These are phyloP conservation scores for Bremia lactucae DNA, from an alignment of 352 stramenopile species.

Conservation along the genomic window DNA sequence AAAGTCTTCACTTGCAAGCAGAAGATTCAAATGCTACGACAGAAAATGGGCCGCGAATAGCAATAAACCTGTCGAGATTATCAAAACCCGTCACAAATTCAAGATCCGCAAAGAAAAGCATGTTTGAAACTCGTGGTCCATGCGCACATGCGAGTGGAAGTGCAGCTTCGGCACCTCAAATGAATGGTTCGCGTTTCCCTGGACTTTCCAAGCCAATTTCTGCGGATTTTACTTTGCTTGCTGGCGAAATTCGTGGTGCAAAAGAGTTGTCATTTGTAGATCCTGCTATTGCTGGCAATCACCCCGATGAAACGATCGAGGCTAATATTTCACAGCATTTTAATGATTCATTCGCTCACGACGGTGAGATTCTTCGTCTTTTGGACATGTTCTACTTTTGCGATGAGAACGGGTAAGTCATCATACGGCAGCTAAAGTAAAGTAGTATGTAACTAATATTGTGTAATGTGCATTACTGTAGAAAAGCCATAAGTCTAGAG, in stretches of 20 bases:
- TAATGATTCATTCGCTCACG: conserved; percentile 54
- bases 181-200: conserved; percentile 7
- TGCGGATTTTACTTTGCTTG: conserved; percentile 39
- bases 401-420: conserved; percentile 62
- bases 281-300: conserved; percentile 10
- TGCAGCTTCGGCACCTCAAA: conserved; percentile 1
- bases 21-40: conserved; percentile 21
- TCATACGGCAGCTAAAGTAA: not conserved
- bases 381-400: conserved; percentile 84
- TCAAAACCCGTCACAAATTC: conserved; percentile 2
- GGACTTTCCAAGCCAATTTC: conserved; percentile 54
- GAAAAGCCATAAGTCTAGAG: conserved; percentile 66
- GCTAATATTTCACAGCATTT: conserved; percentile 50
- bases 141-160: not conserved
- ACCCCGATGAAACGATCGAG: conserved; percentile 46
- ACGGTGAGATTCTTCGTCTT: conserved; percentile 57
- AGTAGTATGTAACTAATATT: not conserved
- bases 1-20: conserved; percentile 33
- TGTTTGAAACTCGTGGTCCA: conserved; percentile 2
- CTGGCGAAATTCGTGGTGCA: conserved; percentile 45
- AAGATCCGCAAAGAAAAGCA: conserved; percentile 19
- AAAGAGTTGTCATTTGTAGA: conserved; percentile 45
- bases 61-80: conserved; percentile 13
- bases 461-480: conserved; percentile 15
- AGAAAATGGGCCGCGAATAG: conserved; percentile 25